Base-by-base conservation (phyloP, 129 eudicot species). In the Flaveria linearis region DNA sequence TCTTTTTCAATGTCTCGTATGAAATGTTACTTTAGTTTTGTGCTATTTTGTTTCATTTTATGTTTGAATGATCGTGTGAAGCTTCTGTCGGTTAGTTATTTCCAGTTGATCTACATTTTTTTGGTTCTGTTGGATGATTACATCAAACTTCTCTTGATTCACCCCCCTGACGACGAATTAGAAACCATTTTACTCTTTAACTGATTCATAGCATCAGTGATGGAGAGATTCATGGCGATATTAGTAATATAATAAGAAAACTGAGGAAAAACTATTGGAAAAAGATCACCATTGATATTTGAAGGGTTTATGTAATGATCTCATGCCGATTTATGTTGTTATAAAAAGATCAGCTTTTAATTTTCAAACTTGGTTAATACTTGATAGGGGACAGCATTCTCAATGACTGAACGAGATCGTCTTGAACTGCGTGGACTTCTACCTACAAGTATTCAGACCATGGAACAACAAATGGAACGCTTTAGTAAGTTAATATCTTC, bases 341-440 rank as follows among this genome's bases (percentile, higher is more conserved):
- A 45, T 33, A 52, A 11, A 25, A 56, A 47, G 12, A 36, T 52
- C 23, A 46, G 57, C 41, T 62, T 82, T 71, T 26, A 64, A 7
- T 16, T 39, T 58, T 39, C 60, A 68, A 14, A 80, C 18, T 74
- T 71, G 62, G 72, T 66, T 77, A 39, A 28, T 28, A 28, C 30
- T 28, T 28, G 0, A n/a, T 36, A 93, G 98, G 98, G 98, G 74
- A 93, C 98, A 71, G 88, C 97, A 84, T 91, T 91, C 76, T 79
- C 95, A 50, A 85, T 91, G 93, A 93, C 97, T 7, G 98, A 93
- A 80, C 86, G 98, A 71, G 96, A 93, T 71, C 97, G 98, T 62
- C 93, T 93, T 79, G 87, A 93, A 52, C 93, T 93, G 73, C 98
- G 98, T 60, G 98, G 98, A 42, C 90, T 93, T 77, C 90, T 93